These are phyloP conservation scores for Sporothrix sp. DNA, from an alignment of 2,329 filamentous ascomycete genomes.

Conservation along the genomic window DNA sequence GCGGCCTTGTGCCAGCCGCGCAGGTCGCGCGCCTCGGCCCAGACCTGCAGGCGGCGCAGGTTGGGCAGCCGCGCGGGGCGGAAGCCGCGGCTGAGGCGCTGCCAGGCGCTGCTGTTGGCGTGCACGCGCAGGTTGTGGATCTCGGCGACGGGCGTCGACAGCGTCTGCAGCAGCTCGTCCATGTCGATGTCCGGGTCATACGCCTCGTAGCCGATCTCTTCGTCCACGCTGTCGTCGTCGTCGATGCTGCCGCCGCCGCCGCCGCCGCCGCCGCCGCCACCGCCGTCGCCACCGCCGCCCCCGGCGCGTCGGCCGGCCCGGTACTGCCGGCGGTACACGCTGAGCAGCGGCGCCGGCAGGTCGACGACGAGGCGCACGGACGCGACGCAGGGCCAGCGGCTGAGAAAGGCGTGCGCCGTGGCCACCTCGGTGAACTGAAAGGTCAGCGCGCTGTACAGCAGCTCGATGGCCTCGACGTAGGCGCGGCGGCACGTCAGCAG, in stretches of 20 bases:
- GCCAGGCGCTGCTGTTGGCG: conserved; percentile 21
- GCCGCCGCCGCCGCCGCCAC: not conserved
- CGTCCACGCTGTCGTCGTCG: no score
- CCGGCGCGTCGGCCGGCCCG: conserved; percentile 1
- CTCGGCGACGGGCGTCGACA: conserved; percentile 2
- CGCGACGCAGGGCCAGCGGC: conserved; percentile 14
- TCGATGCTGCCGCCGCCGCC: no score
- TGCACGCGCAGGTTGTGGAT: no score
- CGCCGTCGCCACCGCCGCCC: not conserved
- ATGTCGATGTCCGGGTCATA: no score
- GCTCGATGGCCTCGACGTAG: conserved; percentile 22
- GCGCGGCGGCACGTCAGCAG: conserved; percentile 14
- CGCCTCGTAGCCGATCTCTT: no score
- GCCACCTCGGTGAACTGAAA: conserved; percentile 24
- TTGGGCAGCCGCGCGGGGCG: conserved; percentile 9
- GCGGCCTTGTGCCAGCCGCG: conserved; percentile 24
- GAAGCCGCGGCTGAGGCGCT: conserved; percentile 20
- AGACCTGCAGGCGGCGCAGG: conserved; percentile 22
- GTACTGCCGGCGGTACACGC: conserved; percentile 20
- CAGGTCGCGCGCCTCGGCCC: conserved; percentile 23
- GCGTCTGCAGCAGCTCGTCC: no score
- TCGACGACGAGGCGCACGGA: conserved; percentile 23
- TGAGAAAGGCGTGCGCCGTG: conserved; percentile 20
- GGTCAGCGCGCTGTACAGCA: conserved; percentile 21
- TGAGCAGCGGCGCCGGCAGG: conserved; percentile 20